A percentile compares a stretch with the other conserved stretches of the same genome.
These are phyloP conservation scores for Chenopodium quinoa DNA, from an alignment of 148 eudicot genomes.

Conservation along the genomic window DNA sequence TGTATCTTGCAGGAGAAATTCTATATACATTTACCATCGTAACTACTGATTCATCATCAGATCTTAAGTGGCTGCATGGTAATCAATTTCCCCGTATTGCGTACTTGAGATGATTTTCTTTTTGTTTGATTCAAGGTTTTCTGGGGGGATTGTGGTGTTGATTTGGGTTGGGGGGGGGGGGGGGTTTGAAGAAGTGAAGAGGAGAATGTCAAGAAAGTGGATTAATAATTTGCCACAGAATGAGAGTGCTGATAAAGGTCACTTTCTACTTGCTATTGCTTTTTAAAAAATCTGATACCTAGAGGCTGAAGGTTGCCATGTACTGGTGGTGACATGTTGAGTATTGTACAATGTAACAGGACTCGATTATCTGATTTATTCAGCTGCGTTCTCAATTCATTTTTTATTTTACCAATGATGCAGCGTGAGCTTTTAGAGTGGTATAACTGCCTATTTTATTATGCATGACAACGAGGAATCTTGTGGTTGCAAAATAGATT, in stretches of 20 bases:
- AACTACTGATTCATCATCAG: slow-evolving; percentile 83
- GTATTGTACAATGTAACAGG: not conserved
- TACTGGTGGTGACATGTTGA: not conserved
- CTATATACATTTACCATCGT: slow-evolving; percentile 80
- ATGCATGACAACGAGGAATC: not conserved
- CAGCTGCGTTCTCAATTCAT: not conserved
- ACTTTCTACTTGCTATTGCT: not conserved
- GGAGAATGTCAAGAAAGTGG: not conserved
- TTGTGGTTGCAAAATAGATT: not conserved
- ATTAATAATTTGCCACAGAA: not conserved
- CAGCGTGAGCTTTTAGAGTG: not conserved
- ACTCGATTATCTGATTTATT: not conserved
- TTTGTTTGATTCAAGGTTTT: too few relatives aligned
- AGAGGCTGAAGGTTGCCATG: not conserved
- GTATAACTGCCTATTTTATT: not conserved
- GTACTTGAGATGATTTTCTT: not conserved
- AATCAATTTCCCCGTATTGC: slow-evolving; percentile 20
- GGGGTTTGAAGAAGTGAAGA: not conserved
- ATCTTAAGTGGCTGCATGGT: slow-evolving; percentile 92
- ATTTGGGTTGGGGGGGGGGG: not conserved
- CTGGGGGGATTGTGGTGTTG: too few relatives aligned
- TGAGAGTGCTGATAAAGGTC: not conserved
- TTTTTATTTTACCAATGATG: not conserved
- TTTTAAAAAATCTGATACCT: not conserved
- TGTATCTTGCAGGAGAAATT: slow-evolving; percentile 61